Conservation (phyloP, 2,329 filamentous ascomycete genomes). For the Hypoxylon sp. region DNA sequence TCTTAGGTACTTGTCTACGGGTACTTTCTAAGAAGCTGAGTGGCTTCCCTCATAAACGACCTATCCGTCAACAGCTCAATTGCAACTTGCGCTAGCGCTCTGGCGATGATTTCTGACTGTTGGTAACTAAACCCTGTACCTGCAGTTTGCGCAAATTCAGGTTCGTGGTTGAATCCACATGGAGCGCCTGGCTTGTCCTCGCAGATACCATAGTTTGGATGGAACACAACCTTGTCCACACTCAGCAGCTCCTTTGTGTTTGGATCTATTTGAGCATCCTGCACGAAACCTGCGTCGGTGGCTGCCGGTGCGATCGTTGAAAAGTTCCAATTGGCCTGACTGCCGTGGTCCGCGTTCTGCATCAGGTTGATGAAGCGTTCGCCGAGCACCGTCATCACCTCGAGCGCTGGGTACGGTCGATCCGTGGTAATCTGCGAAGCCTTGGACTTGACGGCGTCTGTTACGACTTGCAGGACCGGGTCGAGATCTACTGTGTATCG, state of each 20-base stretch:
- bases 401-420: constrained; percentile 27
- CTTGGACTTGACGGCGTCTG: constrained; percentile 11
- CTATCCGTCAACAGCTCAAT: constrained; percentile 24
- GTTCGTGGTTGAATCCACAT: constrained; percentile 37
- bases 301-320: constrained; percentile 28
- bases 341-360: constrained; percentile 29
- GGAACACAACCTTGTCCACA: constrained; percentile 26
- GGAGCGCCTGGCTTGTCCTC: constrained; percentile 20
- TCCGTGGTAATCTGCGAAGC: constrained; percentile 19
- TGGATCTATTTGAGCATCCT: constrained; percentile 18
- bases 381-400: constrained; percentile 20
- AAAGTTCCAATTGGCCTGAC: constrained; percentile 28
- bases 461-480: constrained; percentile 18
- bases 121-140: constrained; percentile 29
- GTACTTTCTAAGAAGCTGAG: constrained; percentile 24
- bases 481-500: constrained; percentile 28
- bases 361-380: constrained; percentile 29
- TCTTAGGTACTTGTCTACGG: not conserved
- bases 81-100: constrained; percentile 28
- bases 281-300: constrained; percentile 34
- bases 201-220: constrained; percentile 32
- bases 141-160: constrained; percentile 23
- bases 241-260: constrained; percentile 28
- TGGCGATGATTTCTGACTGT: constrained; percentile 25
- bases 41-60: constrained; percentile 30